Percentiles rank a stretch among this genome's conserved stretches.
phyloP scores from a whole-genome alignment of 352 stramenopile species.

The Globisporangium yorkense region DNA sequence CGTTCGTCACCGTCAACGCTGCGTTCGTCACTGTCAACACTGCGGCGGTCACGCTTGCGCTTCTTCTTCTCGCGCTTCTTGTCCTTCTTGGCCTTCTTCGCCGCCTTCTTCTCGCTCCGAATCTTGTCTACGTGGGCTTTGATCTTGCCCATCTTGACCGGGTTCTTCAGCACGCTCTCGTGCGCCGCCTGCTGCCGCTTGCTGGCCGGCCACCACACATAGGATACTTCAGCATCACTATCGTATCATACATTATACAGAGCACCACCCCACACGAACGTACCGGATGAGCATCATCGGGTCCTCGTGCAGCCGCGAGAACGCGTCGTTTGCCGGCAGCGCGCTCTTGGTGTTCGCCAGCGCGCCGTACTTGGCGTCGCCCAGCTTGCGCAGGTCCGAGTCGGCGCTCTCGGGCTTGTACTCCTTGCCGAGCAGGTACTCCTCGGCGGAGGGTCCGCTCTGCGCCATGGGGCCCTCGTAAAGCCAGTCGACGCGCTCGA shows the following conservation, averaged over 20 bases:
- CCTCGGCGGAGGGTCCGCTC: slow-evolving; percentile 66
- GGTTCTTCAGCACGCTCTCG: slow-evolving; percentile 85
- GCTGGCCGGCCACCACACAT: slow-evolving; percentile 4
- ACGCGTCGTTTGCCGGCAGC: slow-evolving; percentile 84
- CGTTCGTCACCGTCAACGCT: slow-evolving; percentile 3
- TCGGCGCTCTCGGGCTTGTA: slow-evolving; percentile 45
- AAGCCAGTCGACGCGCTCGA: slow-evolving; percentile 95
- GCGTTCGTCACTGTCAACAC: slow-evolving; percentile 1
- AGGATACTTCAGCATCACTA: background rate
- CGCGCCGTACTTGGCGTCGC: slow-evolving; percentile 59
- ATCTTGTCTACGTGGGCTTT: slow-evolving; percentile 75
- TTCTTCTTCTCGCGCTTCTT: slow-evolving; percentile 42
- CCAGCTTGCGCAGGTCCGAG: slow-evolving; percentile 45
- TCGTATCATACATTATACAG: background rate
- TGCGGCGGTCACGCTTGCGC: slow-evolving; percentile 31
- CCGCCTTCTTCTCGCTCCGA: slow-evolving; percentile 69
- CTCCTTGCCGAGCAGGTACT: slow-evolving; percentile 93
- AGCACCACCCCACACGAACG: slow-evolving; percentile 8
- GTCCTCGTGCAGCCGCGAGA: slow-evolving; percentile 93
- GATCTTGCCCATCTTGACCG: slow-evolving; percentile 89
- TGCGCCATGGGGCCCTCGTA: slow-evolving; percentile 91
- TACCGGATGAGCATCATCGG: slow-evolving; percentile 94
- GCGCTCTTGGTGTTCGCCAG: slow-evolving; percentile 46
- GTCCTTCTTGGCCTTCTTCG: slow-evolving; percentile 64
- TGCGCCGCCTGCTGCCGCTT: slow-evolving; percentile 70